Evolutionary conservation across 1,284 basidiomycete species (phyloP), one percentile per base, ranked within the genome.

Genomic region (Microbotryum saponariae): DNA sequence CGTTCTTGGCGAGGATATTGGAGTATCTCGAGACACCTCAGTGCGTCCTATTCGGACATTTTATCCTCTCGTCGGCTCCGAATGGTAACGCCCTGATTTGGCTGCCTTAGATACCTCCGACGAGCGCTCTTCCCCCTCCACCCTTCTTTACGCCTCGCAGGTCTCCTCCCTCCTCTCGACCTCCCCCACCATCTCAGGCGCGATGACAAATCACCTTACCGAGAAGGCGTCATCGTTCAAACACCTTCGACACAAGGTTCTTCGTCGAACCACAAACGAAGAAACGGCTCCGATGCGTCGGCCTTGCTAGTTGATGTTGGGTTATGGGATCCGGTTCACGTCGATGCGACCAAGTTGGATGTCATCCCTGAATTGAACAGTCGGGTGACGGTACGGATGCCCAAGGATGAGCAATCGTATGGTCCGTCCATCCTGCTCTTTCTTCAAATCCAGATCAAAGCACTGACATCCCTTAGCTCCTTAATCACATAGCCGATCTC

Each of bases 1-100:
- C 67, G 29, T 73, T 73, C 54, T 58, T 74, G 12, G 71, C 72
- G 0, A 56, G 72, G 10, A 69, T 75, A 27, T 60, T 75, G 59
- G 71, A 74, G 59, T 75, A 75, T 62, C 65, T 75, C 44, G 74
- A 75, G 54, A 74, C 72, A 25, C 74, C 74, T n/a, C 74, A 75
- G 70, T 66, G 20, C 54, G 65, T 55, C 25, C 48, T 42, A 18
- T 42, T 42, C 16, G 37, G 37, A 18, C 0, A 18, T 42, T 42
- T 31, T 1, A 25, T 27, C 27, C 10, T 21, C n/a, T 4, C n/a
- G 10, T 25, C 18, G 18, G 44, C 9, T 6, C 7, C 29, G 16
- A 50, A 31, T 48, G 16, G 8, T 8, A 27, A 21, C 23, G 44
- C 47, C 14, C 16, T 18, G 37, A 18, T 42, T 42, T 4, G 12